Evolutionary conservation across 2,329 filamentous ascomycete species (phyloP), one percentile per base, ranked within the genome.

Genomic region (Paecilomyces variotii): DNA sequence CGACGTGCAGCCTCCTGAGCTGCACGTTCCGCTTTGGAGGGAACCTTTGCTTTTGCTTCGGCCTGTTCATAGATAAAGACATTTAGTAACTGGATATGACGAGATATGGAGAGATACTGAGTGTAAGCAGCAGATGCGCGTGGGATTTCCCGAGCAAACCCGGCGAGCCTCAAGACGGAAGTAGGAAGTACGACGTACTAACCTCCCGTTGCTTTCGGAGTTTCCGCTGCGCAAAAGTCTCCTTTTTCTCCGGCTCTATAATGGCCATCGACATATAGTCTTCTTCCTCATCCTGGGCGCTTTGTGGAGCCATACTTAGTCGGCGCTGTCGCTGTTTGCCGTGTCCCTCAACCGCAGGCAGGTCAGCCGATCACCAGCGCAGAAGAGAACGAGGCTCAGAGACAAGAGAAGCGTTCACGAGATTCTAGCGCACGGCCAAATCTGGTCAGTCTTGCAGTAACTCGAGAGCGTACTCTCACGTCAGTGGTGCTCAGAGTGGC

Each of bases 221-320:
- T 56, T 80, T 79, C 57, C 81, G 80, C 68, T 89, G 84, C 0
- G 86, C 78, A 25, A 85, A 84, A 10, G 85, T 86, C 71, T 89
- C 86, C 63, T 81, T 82, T 58, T 77, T 73, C 19, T 74, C 73
- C 0, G 84, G 81, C 58, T 96, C 89, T 19, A 84, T 81, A 70
- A 99, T 92, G 12, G 87, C 82, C 93, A 99, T 97, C 67, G 87
- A 91, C 89, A 99, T 95, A 80, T 99, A 97, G 75, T 99, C 94
- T 63, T 97, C 91, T 62, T 91, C 90, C 24, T 91, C 90, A 5
- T 90, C 89, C 2, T 81, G 80, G 0, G 59, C 56, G 11, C 19
- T 56, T n/a, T 54, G 35, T 49, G 55, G 53, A 51, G 64, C 58
- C 61, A 62, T 65, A 19, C 19, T 19, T 19, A 56, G 54, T 53